Evolutionary conservation across 2,329 filamentous ascomycete genomes (phyloP).

Genomic region (Fonsecaea nubica): DNA sequence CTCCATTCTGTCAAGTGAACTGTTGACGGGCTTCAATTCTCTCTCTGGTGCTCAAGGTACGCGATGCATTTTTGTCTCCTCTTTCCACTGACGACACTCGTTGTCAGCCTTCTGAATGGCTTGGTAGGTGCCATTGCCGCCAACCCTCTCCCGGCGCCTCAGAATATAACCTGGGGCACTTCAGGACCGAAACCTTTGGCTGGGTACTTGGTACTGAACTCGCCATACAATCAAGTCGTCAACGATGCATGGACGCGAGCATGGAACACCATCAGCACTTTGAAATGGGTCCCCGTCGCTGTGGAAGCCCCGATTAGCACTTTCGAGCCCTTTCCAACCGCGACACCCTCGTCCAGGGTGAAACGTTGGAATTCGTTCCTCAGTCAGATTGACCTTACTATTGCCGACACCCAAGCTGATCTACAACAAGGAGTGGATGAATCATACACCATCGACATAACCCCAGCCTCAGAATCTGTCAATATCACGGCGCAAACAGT

Average conservation of each 20-base stretch:
- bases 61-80: constrained; percentile 16
- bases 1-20: neutral
- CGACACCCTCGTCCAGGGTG: constrained; percentile 34
- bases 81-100: constrained; percentile 6
- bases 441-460: constrained; percentile 60
- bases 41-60: neutral
- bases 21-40: neutral
- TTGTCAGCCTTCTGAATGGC: constrained; percentile 7
- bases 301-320: constrained; percentile 59
- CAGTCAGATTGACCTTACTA: constrained; percentile 54
- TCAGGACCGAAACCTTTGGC: constrained; percentile 57
- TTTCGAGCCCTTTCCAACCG: constrained; percentile 60
- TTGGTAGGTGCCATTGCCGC: constrained; percentile 53
- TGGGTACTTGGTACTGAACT: constrained; percentile 49
- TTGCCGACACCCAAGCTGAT: constrained; percentile 55
- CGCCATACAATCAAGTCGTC: constrained; percentile 49
- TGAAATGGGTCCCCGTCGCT: constrained; percentile 63
- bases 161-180: constrained; percentile 60
- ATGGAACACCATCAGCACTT: constrained; percentile 53
- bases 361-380: constrained; percentile 42
- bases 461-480: constrained; percentile 49
- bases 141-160: constrained; percentile 62
- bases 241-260: constrained; percentile 59
- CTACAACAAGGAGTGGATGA: constrained; percentile 64
- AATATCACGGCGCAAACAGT: constrained; percentile 58